Percentiles rank a stretch among this genome's conserved stretches.
Conservation (phyloP, 768 basidiomycete genomes). For the Amanita exitialis region DNA sequence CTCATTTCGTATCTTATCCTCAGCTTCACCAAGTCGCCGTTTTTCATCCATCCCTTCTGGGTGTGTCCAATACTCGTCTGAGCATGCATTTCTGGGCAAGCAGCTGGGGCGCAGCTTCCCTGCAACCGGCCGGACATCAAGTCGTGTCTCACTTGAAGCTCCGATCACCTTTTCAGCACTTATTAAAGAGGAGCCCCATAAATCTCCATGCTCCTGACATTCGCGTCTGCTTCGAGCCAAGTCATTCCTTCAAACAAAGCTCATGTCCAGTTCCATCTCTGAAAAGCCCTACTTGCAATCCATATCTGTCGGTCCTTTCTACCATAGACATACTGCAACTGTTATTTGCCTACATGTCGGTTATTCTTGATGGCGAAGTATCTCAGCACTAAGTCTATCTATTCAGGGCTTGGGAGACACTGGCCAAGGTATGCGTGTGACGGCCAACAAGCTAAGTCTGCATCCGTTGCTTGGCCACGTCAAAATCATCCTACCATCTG, state of each 20-base stretch:
- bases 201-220: slow-evolving; percentile 12
- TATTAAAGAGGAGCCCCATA: slow-evolving; percentile 3
- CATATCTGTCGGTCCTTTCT: slow-evolving; percentile 8
- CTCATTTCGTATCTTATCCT: too few species aligned
- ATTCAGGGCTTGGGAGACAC: slow-evolving; percentile 37
- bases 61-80: neutral
- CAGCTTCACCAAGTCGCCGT: neutral
- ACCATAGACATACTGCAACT: slow-evolving; percentile 34
- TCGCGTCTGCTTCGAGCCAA: too few species aligned
- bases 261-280: slow-evolving; percentile 3
- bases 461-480: slow-evolving; percentile 37
- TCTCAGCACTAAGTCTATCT: slow-evolving; percentile 1
- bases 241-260: too few species aligned
- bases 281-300: slow-evolving; percentile 2
- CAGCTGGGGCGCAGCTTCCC: neutral
- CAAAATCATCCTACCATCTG: slow-evolving; percentile 63
- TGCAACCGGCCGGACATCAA: neutral
- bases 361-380: neutral
- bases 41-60: neutral
- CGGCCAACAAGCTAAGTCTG: slow-evolving; percentile 35
- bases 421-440: slow-evolving; percentile 45
- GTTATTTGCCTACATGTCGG: slow-evolving; percentile 64
- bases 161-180: slow-evolving; percentile 3
- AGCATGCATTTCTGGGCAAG: neutral
- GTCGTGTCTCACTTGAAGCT: slow-evolving; percentile 6